These are phyloP conservation scores for Russula vinacea DNA, from an alignment of 768 basidiomycete genomes.

Conservation along the genomic window DNA sequence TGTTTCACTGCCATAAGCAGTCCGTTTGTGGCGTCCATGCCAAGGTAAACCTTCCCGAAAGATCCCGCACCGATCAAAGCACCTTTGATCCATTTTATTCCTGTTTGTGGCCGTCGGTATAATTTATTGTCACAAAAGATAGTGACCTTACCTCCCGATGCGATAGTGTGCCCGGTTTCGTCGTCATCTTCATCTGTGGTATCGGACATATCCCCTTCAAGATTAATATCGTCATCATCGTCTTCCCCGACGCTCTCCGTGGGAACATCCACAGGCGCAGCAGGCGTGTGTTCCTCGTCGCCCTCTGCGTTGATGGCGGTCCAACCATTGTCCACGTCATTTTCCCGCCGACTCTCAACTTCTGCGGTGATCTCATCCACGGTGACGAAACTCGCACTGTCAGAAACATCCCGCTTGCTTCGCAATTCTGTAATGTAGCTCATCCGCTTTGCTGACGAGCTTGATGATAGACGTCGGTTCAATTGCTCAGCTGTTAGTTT, in stretches of 20 bases:
- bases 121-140: constrained; percentile 17
- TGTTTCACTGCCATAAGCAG: constrained; percentile 97
- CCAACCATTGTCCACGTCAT: constrained; percentile 60
- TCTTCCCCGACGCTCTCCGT: constrained; percentile 49
- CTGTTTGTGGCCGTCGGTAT: constrained; percentile 36
- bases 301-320: constrained; percentile 62
- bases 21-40: constrained; percentile 89
- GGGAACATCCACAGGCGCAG: constrained; percentile 36
- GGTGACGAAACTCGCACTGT: constrained; percentile 88
- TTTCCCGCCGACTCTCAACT: constrained; percentile 72
- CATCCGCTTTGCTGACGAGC: constrained; percentile 56
- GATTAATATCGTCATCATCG: constrained; percentile 44
- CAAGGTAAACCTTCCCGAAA: constrained; percentile 92
- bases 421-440: constrained; percentile 81
- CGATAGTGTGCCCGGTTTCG: constrained; percentile 52
- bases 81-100: constrained; percentile 94
- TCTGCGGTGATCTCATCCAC: constrained; percentile 98
- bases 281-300: constrained; percentile 36
- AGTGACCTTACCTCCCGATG: constrained; percentile 49
- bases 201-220: constrained; percentile 41
- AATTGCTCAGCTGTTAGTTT: constrained; percentile 42
- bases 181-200: constrained; percentile 47
- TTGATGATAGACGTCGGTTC: constrained; percentile 41
- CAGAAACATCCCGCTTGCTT: constrained; percentile 78
- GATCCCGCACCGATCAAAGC: constrained; percentile 94